A percentile compares a stretch with the other conserved stretches of the same genome.
Conservation (phyloP, 2,329 filamentous ascomycete species). For the Colletotrichum sp. region DNA sequence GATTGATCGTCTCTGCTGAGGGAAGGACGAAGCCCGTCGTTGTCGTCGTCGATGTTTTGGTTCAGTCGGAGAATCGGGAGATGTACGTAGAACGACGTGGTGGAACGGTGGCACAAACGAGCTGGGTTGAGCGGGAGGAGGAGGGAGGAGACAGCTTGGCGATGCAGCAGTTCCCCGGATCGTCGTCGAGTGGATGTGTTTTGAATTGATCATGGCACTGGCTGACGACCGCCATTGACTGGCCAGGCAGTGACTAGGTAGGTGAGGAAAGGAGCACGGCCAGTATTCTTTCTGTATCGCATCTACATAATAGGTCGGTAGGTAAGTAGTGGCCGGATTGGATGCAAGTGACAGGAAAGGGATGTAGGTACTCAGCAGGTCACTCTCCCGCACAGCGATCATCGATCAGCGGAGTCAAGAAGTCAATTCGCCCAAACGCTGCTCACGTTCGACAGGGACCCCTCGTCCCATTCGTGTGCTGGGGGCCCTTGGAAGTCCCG, state of each 20-base stretch:
- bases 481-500: not conserved
- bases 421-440: constrained; percentile 13
- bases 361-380: not conserved
- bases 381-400: not conserved
- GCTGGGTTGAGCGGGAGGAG: not conserved
- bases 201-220: not conserved
- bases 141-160: not conserved
- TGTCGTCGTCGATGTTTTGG: not conserved
- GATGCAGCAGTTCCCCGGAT: not conserved
- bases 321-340: not conserved
- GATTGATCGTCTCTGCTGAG: not conserved
- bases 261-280: not conserved
- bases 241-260: not conserved
- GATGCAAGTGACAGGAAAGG: not conserved
- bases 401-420: constrained; percentile 10
- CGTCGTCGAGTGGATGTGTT: not conserved
- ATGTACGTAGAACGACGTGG: not conserved
- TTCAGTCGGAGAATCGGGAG: not conserved
- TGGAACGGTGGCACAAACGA: not conserved
- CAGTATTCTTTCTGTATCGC: not conserved
- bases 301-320: too few species aligned
- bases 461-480: not conserved
- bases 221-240: not conserved
- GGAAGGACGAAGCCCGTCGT: not conserved
- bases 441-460: not conserved